These are phyloP conservation scores for Boechera retrofracta DNA, from an alignment of 345 rosid genomes.

Conservation along the genomic window DNA sequence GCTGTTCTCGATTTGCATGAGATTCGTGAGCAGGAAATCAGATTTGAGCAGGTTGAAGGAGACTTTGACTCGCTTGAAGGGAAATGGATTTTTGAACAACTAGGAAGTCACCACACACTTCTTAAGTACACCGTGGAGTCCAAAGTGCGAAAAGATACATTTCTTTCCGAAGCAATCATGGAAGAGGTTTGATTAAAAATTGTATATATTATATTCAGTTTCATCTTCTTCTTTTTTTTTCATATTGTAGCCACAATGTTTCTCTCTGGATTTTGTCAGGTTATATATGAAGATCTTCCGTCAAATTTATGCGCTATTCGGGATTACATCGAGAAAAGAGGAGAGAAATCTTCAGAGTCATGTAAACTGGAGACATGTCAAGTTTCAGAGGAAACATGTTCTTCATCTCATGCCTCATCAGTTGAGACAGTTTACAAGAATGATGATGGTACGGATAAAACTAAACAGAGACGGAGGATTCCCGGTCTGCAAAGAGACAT, in stretches of 20 bases:
- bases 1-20: conserved; percentile 89
- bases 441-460: conserved; percentile 34
- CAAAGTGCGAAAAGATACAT: conserved; percentile 81
- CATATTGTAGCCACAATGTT: not conserved
- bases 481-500: conserved; percentile 88
- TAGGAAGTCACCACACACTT: conserved; percentile 88
- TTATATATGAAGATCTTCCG: conserved; percentile 96
- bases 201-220: not conserved
- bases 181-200: conserved; percentile 70
- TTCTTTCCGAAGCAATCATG: conserved; percentile 97
- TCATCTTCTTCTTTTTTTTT: not conserved
- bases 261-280: conserved; percentile 52
- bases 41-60: conserved; percentile 93
- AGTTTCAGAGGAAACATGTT: conserved; percentile 45
- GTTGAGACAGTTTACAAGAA: conserved; percentile 3
- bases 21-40: conserved; percentile 76
- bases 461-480: conserved; percentile 72
- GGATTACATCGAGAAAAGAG: conserved; percentile 78
- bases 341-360: conserved; percentile 50
- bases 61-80: conserved; percentile 92
- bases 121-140: conserved; percentile 90
- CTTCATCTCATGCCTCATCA: conserved; percentile 45
- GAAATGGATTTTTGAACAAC: conserved; percentile 91
- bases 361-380: conserved; percentile 43
- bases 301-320: conserved; percentile 91